Base-by-base conservation (phyloP, 2,329 filamentous ascomycete species). In the Arthrocladium fulminans region DNA sequence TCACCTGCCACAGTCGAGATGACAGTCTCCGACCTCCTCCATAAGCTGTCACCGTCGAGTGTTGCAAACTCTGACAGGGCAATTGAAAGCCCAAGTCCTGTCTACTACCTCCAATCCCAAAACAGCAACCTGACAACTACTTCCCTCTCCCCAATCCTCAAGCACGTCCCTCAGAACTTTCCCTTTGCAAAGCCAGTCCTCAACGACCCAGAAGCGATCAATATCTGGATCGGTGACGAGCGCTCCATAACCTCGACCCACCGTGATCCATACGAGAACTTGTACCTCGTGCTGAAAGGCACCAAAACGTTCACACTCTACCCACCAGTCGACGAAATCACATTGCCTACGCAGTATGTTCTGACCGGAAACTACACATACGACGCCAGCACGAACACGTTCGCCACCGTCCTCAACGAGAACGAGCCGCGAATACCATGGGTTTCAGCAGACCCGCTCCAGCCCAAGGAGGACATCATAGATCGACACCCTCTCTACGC, bases 41-140 rank as follows among this genome's bases (percentile, higher is more conserved):
- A 52, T 10, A 49, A 51, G 24, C 47, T 58, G 7, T 39, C 47
- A 3, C 13, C 10, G 13, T 32, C 15, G n/a, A 22, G 13, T 3
- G 15, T 6, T n/a, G 13, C n/a, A 8, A 6, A 17, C 7, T n/a
- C 20, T 5, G 41, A 32, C 25, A 27, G 4, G 9, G 23, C 15
- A 25, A 17, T 5, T 13, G 15, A 6, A 19, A 19, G 20, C 12
- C 25, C 45, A n/a, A n/a, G 7, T 20, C 54, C 54, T 35, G 46
- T 57, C 17, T 53, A 54, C 51, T 59, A 59, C 40, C 57, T 59
- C 8, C 57, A 59, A 41, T 59, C 57, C 2, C 57, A 59, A 29
- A 55, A 59, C 49, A 54, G 51, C 39, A 59, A 59, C 38, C 49
- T 59, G 8, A 52, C 48, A 13, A 53, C 41, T 19, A 50, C 57